A percentile compares a stretch with the other conserved stretches of the same genome.
Evolutionary conservation across 2,329 filamentous ascomycete genomes (phyloP).

Genomic region (Aspergillus ochraceus): DNA sequence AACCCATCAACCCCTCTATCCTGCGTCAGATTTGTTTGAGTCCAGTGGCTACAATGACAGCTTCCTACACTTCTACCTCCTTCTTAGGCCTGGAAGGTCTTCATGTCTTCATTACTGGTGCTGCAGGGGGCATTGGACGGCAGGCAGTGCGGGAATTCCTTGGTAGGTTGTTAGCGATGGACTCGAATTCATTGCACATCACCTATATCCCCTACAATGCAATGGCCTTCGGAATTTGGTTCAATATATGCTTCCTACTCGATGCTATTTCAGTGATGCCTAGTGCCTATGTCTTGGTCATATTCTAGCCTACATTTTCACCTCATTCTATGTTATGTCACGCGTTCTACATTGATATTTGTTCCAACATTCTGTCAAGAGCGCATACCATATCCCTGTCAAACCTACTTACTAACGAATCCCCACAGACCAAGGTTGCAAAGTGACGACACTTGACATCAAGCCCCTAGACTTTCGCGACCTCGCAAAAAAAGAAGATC

Average conservation of each 20-base stretch:
- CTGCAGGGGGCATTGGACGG: slow-evolving; percentile 53
- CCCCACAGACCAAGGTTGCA: slow-evolving; percentile 51
- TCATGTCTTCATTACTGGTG: slow-evolving; percentile 57
- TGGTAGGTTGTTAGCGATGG: slow-evolving; percentile 36
- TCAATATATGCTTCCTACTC: too few relatives aligned
- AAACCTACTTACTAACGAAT: not conserved
- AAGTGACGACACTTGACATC: slow-evolving; percentile 55
- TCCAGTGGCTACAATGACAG: not conserved
- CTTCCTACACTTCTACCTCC: slow-evolving; percentile 28
- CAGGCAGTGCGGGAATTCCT: slow-evolving; percentile 54
- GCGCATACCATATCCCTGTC: not conserved
- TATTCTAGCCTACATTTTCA: too few relatives aligned
- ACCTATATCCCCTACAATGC: too few relatives aligned
- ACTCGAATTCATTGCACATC: too few relatives aligned
- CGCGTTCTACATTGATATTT: not conserved
- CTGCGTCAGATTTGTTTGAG: not conserved
- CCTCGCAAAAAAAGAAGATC: too few relatives aligned
- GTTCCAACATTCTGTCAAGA: not conserved
- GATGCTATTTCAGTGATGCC: too few relatives aligned
- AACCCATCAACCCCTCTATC: not conserved
- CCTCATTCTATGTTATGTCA: too few relatives aligned
- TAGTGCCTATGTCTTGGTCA: too few relatives aligned
- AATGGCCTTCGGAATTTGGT: too few relatives aligned
- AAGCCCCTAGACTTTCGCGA: slow-evolving; percentile 20
- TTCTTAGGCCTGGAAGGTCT: slow-evolving; percentile 46